Conservation (phyloP, 371 early-diverging fungal species). For the Entomophthora muscae region DNA sequence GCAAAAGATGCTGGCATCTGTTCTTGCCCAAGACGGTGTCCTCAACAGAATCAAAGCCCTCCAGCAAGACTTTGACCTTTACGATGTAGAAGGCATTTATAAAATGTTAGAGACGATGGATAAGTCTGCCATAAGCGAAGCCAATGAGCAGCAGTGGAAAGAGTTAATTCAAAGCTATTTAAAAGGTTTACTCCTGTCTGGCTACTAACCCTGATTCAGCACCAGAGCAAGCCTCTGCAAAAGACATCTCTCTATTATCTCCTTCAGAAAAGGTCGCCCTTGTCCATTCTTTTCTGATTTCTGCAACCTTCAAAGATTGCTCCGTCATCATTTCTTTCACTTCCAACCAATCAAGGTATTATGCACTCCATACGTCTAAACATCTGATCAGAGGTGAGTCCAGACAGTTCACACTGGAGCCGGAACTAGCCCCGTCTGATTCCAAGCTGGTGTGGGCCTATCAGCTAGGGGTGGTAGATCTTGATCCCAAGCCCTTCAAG, state of each 20-base stretch:
- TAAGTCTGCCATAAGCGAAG: background rate
- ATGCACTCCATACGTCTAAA: too few species aligned
- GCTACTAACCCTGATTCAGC: background rate
- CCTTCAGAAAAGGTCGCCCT: background rate
- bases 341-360: too few species aligned
- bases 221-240: background rate
- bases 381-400: too few species aligned
- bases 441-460: too few species aligned
- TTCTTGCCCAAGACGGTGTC: background rate
- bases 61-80: background rate
- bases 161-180: background rate
- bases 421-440: too few species aligned
- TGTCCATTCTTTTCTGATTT: background rate
- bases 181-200: background rate
- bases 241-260: background rate
- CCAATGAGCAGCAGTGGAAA: background rate
- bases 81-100: slow-evolving; percentile 1
- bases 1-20: background rate
- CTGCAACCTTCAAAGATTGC: background rate
- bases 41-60: background rate
- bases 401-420: too few species aligned
- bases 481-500: background rate
- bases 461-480: background rate
- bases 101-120: background rate
- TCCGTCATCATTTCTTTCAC: background rate